Conservation (phyloP, 2,329 filamentous ascomycete species). For the Cytospora leucostoma region DNA sequence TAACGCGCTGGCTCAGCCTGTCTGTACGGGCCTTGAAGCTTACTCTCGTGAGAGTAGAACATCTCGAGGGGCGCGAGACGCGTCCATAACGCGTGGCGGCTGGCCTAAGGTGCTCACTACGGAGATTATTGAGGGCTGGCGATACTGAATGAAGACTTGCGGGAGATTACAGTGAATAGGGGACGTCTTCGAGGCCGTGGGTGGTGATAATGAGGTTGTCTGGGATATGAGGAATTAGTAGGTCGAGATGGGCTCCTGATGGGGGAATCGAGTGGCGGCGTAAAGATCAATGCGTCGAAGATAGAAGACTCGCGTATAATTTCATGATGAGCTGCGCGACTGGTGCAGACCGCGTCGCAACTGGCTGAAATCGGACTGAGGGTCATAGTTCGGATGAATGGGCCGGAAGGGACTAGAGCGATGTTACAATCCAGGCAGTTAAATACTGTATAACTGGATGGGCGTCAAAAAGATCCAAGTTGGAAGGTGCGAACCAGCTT, state of each 20-base stretch:
- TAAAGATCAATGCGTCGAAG: not conserved
- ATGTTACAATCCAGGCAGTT: not conserved
- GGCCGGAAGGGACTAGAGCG: not conserved
- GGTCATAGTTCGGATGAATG: not conserved
- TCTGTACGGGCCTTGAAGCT: slow-evolving; percentile 34
- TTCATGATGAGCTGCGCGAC: not conserved
- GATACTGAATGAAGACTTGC: not conserved
- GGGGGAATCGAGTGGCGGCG: too few relatives aligned
- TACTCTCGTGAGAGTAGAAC: slow-evolving; percentile 97
- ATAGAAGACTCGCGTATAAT: not conserved
- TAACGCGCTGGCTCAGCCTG: slow-evolving; percentile 25
- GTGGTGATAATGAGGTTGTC: not conserved
- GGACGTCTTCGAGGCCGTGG: not conserved
- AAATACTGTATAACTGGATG: too few relatives aligned
- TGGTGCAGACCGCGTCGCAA: not conserved
- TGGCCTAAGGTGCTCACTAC: not conserved
- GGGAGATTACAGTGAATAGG: not conserved
- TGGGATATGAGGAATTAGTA: not conserved
- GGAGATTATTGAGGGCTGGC: not conserved
- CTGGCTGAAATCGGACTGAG: not conserved
- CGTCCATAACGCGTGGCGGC: slow-evolving; percentile 1
- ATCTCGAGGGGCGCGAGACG: slow-evolving; percentile 48
- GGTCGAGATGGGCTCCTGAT: not conserved
- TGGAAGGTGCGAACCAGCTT: not conserved
- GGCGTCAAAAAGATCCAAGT: not conserved